Base-by-base conservation (phyloP, 2,329 filamentous ascomycete species). In the Apiospora sp. region DNA sequence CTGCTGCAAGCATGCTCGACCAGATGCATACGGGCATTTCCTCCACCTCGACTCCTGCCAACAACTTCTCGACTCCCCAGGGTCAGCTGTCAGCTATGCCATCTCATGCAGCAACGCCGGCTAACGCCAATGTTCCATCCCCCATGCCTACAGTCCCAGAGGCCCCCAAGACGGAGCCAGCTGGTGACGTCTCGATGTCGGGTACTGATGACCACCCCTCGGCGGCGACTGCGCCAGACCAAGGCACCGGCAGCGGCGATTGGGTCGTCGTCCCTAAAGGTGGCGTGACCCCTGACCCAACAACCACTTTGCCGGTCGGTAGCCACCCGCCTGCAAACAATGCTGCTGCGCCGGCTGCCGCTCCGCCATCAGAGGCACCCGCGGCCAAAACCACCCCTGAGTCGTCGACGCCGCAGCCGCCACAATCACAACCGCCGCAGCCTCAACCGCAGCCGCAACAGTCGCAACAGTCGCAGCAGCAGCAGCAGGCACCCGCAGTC, bases 231-330 rank as follows among this genome's bases (percentile, higher is more conserved):
- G 86, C 87, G 16, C 83, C 86, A 14, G 86, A 87, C 71, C 85
- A 88, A 71, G 85, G 84, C 4, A 86, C 86, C 0, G 87, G 85
- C 27, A 86, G 84, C 71, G 91, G 89, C 43, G 93, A 95, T 75
- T 95, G 93, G 93, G 91, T 94, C 4, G 91, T 95, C 72, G 90
- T 95, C 43, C 89, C 91, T 71, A 92, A 92, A 75, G 90, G 89
- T 67, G 87, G 86, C 34, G 83, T 83, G 54, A 86, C 84, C 76
- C 82, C 84, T 49, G 82, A 84, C 61, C 80, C 81, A 70, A 74
- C 69, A 75, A 78, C 71, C 68, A 69, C 49, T 70, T 34, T 48
- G 72, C 61, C 27, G 27, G 49, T n/a, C 43, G 67, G 67, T 37
- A 51, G 68, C 37, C 51, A 68, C 43, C 51, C 24, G 30, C 58